These are phyloP conservation scores for Candida odintsovae DNA, from an alignment of 805 yeast genomes.

Conservation along the genomic window DNA sequence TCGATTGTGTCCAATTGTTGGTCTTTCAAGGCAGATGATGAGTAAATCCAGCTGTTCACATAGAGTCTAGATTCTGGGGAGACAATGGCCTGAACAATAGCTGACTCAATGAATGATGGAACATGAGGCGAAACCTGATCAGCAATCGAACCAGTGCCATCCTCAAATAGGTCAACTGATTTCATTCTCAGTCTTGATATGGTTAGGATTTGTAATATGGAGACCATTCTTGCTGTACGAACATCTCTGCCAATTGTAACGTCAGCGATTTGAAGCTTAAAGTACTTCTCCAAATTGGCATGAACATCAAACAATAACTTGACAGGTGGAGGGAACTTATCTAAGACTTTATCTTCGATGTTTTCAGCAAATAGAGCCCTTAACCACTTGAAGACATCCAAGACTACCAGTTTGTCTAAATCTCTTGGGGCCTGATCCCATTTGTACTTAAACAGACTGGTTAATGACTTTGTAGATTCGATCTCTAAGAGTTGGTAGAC, in stretches of 20 bases:
- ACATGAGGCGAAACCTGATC: constrained; percentile 41
- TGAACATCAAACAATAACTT: constrained; percentile 63
- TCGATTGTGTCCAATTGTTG: constrained; percentile 25
- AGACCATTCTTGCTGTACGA: constrained; percentile 63
- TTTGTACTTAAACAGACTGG: constrained; percentile 50
- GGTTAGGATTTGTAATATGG: constrained; percentile 60
- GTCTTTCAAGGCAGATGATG: constrained; percentile 26
- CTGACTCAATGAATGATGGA: constrained; percentile 83
- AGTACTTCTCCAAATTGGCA: constrained; percentile 55
- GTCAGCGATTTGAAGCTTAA: constrained; percentile 62
- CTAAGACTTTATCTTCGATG: constrained; percentile 35
- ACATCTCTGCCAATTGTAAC: constrained; percentile 48
- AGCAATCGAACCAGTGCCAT: constrained; percentile 7
- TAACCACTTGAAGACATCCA: constrained; percentile 69
- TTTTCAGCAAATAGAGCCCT: constrained; percentile 45
- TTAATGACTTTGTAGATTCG: constrained; percentile 50
- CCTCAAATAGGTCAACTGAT: constrained; percentile 37
- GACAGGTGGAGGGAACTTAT: constrained; percentile 63
- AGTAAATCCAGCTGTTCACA: constrained; percentile 62
- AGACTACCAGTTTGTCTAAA: constrained; percentile 54
- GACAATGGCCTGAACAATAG: constrained; percentile 64
- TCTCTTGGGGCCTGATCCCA: constrained; percentile 28
- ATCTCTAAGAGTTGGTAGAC: constrained; percentile 69
- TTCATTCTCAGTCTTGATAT: constrained; percentile 65
- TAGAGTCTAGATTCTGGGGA: constrained; percentile 77